Base-by-base conservation (phyloP, 176 grass and related monocot species). In the Poa pratensis region DNA sequence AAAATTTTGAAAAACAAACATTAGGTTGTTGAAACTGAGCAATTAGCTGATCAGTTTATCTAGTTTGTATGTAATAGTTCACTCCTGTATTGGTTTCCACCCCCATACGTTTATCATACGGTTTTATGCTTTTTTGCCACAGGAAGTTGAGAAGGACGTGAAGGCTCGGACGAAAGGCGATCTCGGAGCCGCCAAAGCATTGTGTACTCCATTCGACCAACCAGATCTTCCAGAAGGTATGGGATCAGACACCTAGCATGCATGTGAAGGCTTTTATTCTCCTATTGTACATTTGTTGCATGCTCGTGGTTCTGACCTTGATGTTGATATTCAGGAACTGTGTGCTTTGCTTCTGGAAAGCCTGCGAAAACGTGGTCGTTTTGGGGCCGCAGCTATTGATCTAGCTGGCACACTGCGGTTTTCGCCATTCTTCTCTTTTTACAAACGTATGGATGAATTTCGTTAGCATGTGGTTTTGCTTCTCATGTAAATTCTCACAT, bases 301-400 rank as follows among this genome's bases (percentile, higher is more conserved):
- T 28, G 42, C 0, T 40, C 7, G 1, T 2, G 13, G 18, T 3
- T 17, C 79, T 86, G 34, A 83, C 45, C 2, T 70, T 27, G 28
- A 53, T 13, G 45, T 13, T 46, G 11, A 40, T 49, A 46, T 88
- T 43, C 80, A 95, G 96, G 96, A 35, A 95, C 96, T 22, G 52
- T 88, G 70, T 98, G 96, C 79, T 95, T 98, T 73, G 96, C 93
- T 27, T 98, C 90, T 27, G 96, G 93, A 62, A 98, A 90, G 81
- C 91, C 84, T 34, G 93, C 93, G 9, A 95, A 94, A 91, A 94
- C 92, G 17, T 98, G 96, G 91, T 90, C 91, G 1, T 94, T 92
- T 52, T 98, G 96, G 96, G 93, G 91, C 6, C 89, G 88, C 80
- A 98, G 93, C 84, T 95, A 98, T 69, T 98, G 45, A 74, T 78